Base-by-base conservation (phyloP, 2,329 filamentous ascomycete genomes). In the Beauveria scarabaeidicola region DNA sequence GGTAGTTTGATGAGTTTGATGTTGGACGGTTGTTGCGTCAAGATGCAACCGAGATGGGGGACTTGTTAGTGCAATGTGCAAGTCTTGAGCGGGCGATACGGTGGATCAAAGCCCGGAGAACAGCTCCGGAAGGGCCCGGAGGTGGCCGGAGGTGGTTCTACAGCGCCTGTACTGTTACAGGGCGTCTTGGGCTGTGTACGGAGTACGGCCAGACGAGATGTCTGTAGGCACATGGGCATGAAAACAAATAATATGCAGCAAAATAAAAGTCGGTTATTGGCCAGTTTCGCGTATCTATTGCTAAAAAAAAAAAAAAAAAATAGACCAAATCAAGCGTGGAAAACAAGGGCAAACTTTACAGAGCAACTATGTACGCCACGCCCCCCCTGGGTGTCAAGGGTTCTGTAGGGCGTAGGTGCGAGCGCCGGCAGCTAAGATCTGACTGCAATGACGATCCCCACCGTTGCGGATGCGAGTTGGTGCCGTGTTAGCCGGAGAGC, bases 391-490 rank as follows among this genome's bases (percentile, higher is more conserved):
- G 11, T 36, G 32, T 15, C 32, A 36, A 15, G 51, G 51, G 51
- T 29, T 29, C 23, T 17, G 19, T 19, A 25, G 50, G 50, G 50
- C 15, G 48, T 52, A 46, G 7, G 25, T 44, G 55, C 55, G 55
- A 58, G 38, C 55, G n/a, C 55, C 55, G 47, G 15, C 27, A 36
- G 56, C 56, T 59, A 59, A 59, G 56, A 59, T 59, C 56, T 59
- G 56, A 59, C 56, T 21, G 48, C 48, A 23, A 47, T 32, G 48
- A 25, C n/a, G 56, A 59, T 52, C 48, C 29, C 56, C 56, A 59
- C 56, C 38, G 21, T 59, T 59, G 48, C 38, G 47, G 52, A 55
- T 46, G 52, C 27, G 41, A 19, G 15, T 36, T 55, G 40, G 40
- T 59, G 56, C 56, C 56, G 56, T 59, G 47, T 52, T 59, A 59